phyloP scores from a whole-genome alignment of 225 moss, liverwort and hornwort species.

The Neckera pumila region DNA sequence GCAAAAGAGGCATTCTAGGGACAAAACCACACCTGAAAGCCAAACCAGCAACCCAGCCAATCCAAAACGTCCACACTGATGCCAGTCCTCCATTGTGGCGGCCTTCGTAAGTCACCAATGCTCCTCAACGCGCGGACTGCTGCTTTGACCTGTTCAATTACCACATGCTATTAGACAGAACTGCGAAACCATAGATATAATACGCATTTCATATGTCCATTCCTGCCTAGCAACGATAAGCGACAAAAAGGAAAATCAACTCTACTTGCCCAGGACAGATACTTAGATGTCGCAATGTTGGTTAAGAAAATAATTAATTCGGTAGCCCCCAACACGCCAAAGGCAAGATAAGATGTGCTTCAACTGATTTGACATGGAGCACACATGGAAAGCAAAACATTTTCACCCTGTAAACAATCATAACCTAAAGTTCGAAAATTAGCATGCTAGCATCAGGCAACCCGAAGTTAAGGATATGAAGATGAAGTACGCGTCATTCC shows the following conservation, averaged over 20 bases:
- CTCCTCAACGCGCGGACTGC: constrained; percentile 62
- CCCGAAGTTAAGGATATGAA: neutral
- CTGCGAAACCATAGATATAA: neutral
- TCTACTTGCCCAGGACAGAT: neutral
- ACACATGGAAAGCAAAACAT: neutral
- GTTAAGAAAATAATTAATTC: neutral
- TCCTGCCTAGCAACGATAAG: neutral
- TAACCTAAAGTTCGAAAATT: neutral
- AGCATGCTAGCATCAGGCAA: neutral
- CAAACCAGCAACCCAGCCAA: constrained; percentile 90
- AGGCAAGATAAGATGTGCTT: neutral
- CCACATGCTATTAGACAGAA: neutral
- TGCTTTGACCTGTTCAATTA: constrained; percentile 59
- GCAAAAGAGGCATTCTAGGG: neutral
- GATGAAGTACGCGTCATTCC: neutral
- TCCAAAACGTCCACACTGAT: constrained; percentile 82
- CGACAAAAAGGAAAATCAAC: neutral
- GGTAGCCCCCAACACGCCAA: neutral
- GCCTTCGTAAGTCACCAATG: constrained; percentile 49
- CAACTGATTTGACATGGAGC: neutral
- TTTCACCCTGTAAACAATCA: neutral
- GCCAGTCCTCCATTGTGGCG: constrained; percentile 39
- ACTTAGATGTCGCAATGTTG: neutral
- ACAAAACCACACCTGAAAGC: constrained; percentile 67
- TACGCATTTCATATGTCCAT: neutral